These are phyloP conservation scores for Pelargonium fulgidum DNA, from an alignment of 441 rosid species.

Conservation along the genomic window DNA sequence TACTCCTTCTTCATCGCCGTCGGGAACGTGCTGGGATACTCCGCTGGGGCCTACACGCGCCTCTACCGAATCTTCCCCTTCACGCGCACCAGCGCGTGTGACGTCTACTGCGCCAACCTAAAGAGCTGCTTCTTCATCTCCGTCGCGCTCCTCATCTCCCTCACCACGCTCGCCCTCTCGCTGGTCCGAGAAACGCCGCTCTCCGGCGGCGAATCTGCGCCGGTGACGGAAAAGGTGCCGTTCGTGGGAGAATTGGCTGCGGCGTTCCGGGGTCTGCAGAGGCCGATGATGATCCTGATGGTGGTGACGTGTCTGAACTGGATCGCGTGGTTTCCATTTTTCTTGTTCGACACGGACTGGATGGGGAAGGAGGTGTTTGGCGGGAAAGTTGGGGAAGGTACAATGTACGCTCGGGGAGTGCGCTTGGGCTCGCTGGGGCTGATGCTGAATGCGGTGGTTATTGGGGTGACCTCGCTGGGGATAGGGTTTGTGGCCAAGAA, in stretches of 20 bases:
- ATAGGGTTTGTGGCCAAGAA: conserved; percentile 39
- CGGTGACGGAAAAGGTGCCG: conserved; percentile 19
- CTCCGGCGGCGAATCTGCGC: conserved; percentile 1
- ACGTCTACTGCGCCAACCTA: conserved; percentile 77
- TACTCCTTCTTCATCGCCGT: conserved; percentile 86
- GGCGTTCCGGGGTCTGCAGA: conserved; percentile 42
- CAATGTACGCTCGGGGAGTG: conserved; percentile 51
- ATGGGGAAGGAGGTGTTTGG: conserved; percentile 91
- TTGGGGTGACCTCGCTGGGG: conserved; percentile 44
- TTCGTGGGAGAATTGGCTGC: conserved; percentile 41
- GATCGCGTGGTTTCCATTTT: conserved; percentile 90
- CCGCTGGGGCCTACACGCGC: conserved; percentile 57
- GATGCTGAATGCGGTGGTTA: conserved; percentile 66
- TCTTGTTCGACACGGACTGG: conserved; percentile 89
- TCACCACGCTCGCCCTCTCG: conserved; percentile 38
- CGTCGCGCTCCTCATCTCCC: conserved; percentile 42
- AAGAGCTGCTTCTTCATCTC: conserved; percentile 72
- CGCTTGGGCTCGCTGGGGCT: conserved; percentile 65
- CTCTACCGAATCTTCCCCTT: conserved; percentile 54
- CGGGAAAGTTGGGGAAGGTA: conserved; percentile 24
- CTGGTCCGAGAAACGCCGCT: conserved; percentile 32
- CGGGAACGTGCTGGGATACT: conserved; percentile 76
- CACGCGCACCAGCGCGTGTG: conserved; percentile 63
- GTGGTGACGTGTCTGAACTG: conserved; percentile 73
- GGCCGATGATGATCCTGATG: conserved; percentile 73